These are phyloP conservation scores for Aureobasidium sp. DNA, from an alignment of 2,329 filamentous ascomycete species.

Conservation along the genomic window DNA sequence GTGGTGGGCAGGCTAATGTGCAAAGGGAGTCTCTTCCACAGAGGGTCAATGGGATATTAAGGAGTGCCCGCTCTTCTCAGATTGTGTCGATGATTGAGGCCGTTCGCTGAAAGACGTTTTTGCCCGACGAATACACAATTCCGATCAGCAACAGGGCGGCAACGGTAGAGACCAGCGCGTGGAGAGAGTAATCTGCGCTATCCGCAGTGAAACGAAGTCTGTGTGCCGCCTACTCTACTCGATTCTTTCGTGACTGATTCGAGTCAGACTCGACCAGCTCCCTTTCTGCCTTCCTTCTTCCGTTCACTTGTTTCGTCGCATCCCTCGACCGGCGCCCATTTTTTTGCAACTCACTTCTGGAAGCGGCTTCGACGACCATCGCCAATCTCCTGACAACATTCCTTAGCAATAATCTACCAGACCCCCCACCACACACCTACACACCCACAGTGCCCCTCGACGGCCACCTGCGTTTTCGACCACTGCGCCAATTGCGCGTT, in stretches of 20 bases:
- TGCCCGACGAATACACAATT: not conserved
- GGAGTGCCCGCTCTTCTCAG: not conserved
- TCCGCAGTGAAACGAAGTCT: conserved; percentile 4
- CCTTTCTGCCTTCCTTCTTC: not conserved
- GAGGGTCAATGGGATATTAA: not conserved
- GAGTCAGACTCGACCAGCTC: not conserved
- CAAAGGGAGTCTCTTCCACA: not conserved
- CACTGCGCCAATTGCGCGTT: conserved; percentile 7
- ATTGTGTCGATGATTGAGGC: not conserved
- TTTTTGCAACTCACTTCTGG: not conserved
- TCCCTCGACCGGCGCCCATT: not conserved
- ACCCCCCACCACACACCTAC: not conserved
- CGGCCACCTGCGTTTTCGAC: conserved; percentile 1
- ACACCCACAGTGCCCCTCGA: conserved; percentile 1
- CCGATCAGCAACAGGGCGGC: not conserved
- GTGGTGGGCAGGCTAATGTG: conserved; percentile 8
- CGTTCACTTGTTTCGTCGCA: not conserved
- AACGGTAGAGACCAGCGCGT: not conserved
- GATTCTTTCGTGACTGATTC: not conserved
- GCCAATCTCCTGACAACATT: conserved; percentile 7
- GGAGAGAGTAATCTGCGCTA: conserved; percentile 4
- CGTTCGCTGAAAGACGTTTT: conserved; percentile 6
- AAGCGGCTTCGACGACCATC: not conserved
- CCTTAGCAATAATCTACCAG: not conserved
- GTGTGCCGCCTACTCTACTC: not conserved